Evolutionary conservation across 2,329 filamentous ascomycete species (phyloP), one percentile per base, ranked within the genome.

Genomic region (Sordariomycetes sp.): DNA sequence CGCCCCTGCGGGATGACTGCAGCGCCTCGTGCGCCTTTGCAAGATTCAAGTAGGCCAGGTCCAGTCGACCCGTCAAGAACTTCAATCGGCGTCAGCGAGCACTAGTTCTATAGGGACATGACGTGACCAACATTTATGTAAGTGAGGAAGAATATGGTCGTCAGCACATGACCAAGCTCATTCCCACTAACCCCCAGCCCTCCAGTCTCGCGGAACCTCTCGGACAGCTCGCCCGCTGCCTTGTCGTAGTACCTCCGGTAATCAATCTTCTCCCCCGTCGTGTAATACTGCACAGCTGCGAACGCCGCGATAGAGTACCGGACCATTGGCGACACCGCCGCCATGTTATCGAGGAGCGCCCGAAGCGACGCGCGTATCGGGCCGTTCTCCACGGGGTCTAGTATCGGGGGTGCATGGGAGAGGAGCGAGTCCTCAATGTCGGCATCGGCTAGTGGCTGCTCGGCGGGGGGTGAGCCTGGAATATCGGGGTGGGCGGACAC

Each of bases 251-350:
- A 65, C 25, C 68, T 65, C 35, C 67, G 66, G 3, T 68, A 69
- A 57, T 66, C 68, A 61, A 65, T 68, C 51, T 59, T 63, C 12
- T 61, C 70, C 58, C 67, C 71, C 7, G 63, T 67, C 24, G 69
- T 69, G 59, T 62, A 72, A 50, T 69, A 70, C 58, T 74, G 61
- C 45, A 79, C 66, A 25, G 73, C 74, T 1, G 76, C 76, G 63
- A 80, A 80, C 3, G 77, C 75, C 59, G 79, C 66, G 20, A 79
- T 74, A 5, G 77, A 74, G 61, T 70, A 69, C 17, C 67, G 66
- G 8, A 80, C 73, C 67, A 80, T 74, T 2, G 68, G 62, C 0
- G 76, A 79, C 8, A 70, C 66, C n/a, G 67, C 66, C 3, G 76
- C 72, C 72, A 79, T 77, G 2, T 71, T 67, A 1, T 75, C 69